Conservation (phyloP, 495 filamentous ascomycete genomes). For the Trichodelitschia bisporula region DNA sequence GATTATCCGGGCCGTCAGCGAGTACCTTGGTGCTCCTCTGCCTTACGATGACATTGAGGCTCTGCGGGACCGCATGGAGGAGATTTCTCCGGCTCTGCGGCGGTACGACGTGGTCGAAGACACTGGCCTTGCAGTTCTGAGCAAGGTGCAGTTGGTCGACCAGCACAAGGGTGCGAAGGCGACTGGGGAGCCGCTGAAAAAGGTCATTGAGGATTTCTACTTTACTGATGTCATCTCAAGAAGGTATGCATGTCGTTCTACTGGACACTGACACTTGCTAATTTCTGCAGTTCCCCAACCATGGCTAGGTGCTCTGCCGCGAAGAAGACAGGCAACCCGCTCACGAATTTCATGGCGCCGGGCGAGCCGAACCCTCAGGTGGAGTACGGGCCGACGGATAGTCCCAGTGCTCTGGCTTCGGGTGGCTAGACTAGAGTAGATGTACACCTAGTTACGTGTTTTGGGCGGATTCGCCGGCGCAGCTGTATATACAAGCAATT, state of each 20-base stretch:
- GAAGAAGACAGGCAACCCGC: slow-evolving; percentile 39
- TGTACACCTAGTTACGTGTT: too few relatives aligned
- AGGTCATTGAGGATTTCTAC: slow-evolving; percentile 82
- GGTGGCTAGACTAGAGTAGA: too few relatives aligned
- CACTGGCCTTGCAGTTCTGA: slow-evolving; percentile 38
- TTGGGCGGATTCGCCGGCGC: too few relatives aligned
- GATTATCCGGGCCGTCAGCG: slow-evolving; percentile 75
- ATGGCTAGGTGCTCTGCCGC: slow-evolving; percentile 90
- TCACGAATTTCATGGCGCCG: slow-evolving; percentile 71
- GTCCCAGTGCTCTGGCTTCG: too few relatives aligned
- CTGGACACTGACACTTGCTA: slow-evolving; percentile 10
- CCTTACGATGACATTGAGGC: slow-evolving; percentile 80
- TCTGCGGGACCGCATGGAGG: slow-evolving; percentile 77
- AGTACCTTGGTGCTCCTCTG: slow-evolving; percentile 68
- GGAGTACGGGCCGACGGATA: slow-evolving; percentile 26
- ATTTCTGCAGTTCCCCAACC: slow-evolving; percentile 49
- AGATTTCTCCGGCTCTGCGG: slow-evolving; percentile 71
- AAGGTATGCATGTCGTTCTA: slow-evolving; percentile 32
- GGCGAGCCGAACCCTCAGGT: slow-evolving; percentile 22
- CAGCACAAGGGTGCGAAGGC: slow-evolving; percentile 70
- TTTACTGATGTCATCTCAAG: slow-evolving; percentile 91
- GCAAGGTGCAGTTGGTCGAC: slow-evolving; percentile 81
- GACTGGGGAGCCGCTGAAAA: slow-evolving; percentile 42
- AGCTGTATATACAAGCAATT: too few relatives aligned
- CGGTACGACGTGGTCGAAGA: slow-evolving; percentile 79